These are phyloP conservation scores for Salix suchowensis DNA, from an alignment of 345 rosid genomes.

Conservation along the genomic window DNA sequence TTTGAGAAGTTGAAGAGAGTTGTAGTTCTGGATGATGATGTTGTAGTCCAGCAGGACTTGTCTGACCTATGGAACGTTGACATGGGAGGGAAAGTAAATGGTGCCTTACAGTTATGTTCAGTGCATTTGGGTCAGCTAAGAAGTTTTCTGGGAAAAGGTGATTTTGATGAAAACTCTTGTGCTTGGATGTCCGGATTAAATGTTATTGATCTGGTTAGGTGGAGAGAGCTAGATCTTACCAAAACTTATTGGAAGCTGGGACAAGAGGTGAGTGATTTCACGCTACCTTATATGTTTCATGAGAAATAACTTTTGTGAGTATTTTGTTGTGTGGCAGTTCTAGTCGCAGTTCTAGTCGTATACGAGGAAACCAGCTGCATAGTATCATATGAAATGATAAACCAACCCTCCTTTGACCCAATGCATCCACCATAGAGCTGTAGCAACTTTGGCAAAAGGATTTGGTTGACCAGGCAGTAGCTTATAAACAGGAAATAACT, in stretches of 20 bases:
- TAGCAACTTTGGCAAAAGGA: not conserved
- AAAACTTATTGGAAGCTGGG: conserved; percentile 47
- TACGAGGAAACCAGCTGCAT: not conserved
- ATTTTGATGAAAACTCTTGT: conserved; percentile 44
- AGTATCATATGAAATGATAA: not conserved
- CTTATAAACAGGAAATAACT: no score
- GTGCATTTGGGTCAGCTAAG: conserved; percentile 63
- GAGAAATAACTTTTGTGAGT: not conserved
- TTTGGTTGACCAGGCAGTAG: not conserved
- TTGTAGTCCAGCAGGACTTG: conserved; percentile 81
- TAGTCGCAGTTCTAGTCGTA: conserved; percentile 5
- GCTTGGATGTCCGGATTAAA: conserved; percentile 95
- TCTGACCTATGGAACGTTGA: conserved; percentile 65
- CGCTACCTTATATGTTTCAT: not conserved
- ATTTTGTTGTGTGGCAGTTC: not conserved
- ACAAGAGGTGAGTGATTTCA: conserved; percentile 49
- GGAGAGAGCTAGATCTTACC: conserved; percentile 62
- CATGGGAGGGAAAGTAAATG: conserved; percentile 82
- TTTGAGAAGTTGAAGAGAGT: conserved; percentile 60
- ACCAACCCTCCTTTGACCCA: not conserved
- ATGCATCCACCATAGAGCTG: not conserved
- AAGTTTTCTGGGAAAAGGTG: conserved; percentile 42
- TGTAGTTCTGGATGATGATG: conserved; percentile 85
- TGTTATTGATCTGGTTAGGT: conserved; percentile 66
- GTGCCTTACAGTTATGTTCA: conserved; percentile 63